Percentiles rank a stretch among this genome's conserved stretches.
Evolutionary conservation across 2,329 filamentous ascomycete genomes (phyloP).

Genomic region (Xylaria sp.): DNA sequence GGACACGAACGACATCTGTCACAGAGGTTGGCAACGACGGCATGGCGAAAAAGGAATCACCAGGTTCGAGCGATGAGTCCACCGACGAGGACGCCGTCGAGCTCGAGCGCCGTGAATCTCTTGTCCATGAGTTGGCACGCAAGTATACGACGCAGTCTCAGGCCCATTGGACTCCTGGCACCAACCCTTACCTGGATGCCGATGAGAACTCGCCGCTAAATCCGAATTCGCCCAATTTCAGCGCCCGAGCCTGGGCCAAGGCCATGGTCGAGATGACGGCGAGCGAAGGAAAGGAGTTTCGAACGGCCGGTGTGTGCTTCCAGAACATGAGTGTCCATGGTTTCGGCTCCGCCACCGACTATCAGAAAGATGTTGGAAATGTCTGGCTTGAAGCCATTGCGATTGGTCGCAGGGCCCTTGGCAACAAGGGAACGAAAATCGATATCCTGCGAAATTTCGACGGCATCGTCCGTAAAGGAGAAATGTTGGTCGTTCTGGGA

Average conservation of each 20-base stretch:
- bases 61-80: conserved; percentile 33
- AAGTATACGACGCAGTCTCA: conserved; percentile 64
- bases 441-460: conserved; percentile 77
- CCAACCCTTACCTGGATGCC: conserved; percentile 63
- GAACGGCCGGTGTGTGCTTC: conserved; percentile 73
- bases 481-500: conserved; percentile 81
- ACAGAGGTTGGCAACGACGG: conserved; percentile 31
- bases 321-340: conserved; percentile 76
- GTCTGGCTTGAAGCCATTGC: conserved; percentile 64
- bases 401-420: conserved; percentile 61
- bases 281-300: conserved; percentile 65
- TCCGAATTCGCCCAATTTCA: conserved; percentile 65
- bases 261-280: conserved; percentile 65
- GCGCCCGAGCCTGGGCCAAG: conserved; percentile 68
- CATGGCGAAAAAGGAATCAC: conserved; percentile 43
- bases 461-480: conserved; percentile 74
- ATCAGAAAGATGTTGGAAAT: conserved; percentile 74
- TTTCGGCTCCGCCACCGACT: conserved; percentile 74
- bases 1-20: conserved; percentile 24
- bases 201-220: conserved; percentile 64
- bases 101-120: conserved; percentile 54
- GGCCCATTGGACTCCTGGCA: conserved; percentile 47
- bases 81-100: conserved; percentile 40
- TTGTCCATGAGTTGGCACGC: conserved; percentile 67
- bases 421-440: conserved; percentile 66